These are phyloP conservation scores for Gracilaria vermiculophylla DNA, from an alignment of 23 red algal species.

Conservation along the genomic window DNA sequence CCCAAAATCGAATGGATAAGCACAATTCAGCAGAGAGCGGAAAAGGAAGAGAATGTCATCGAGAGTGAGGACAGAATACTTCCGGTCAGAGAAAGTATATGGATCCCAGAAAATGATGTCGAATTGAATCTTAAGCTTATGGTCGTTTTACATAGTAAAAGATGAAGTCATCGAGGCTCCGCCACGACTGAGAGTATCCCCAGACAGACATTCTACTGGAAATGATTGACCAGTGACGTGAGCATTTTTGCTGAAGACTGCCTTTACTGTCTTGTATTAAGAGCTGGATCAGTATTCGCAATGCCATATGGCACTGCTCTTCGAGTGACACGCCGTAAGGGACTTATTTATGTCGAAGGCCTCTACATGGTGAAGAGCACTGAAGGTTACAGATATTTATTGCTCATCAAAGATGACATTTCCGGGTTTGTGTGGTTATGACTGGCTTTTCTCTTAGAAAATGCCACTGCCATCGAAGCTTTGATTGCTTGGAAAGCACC, in stretches of 20 bases:
- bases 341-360: slow-evolving; percentile 14
- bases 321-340: background rate
- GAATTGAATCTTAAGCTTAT: background rate
- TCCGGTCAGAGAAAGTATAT: background rate
- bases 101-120: slow-evolving; percentile 4
- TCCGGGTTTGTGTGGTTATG: slow-evolving; percentile 21
- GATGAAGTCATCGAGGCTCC: slow-evolving; percentile 1
- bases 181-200: background rate
- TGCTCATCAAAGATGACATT: slow-evolving; percentile 19
- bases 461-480: background rate
- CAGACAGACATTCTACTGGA: slow-evolving; percentile 5
- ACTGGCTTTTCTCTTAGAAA: background rate
- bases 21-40: background rate
- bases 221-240: background rate
- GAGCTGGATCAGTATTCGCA: background rate
- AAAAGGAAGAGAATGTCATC: background rate
- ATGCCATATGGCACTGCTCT: slow-evolving; percentile 23
- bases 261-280: background rate
- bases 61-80: background rate
- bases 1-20: background rate
- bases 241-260: background rate
- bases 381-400: background rate
- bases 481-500: background rate
- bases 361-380: slow-evolving; percentile 7
- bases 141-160: slow-evolving; percentile 1